phyloP scores from a whole-genome alignment of 495 filamentous ascomycete species.

The Pyrenopolyporus hunteri region DNA sequence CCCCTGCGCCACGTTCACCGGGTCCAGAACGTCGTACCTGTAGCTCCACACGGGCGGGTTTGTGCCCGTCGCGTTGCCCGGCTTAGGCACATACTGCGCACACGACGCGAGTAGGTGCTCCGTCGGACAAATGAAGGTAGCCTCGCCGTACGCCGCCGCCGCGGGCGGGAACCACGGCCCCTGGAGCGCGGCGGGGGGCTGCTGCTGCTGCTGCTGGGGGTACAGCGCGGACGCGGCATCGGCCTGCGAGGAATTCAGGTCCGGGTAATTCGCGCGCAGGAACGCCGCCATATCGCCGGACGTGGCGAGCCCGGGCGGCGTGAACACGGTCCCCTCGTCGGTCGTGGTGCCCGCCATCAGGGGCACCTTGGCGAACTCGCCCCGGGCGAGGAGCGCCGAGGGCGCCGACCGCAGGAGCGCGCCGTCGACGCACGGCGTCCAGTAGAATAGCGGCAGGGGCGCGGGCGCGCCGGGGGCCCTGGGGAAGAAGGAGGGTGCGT shows the following conservation, averaged over 20 bases:
- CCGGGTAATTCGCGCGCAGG: constrained; percentile 53
- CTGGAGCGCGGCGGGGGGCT: constrained; percentile 35
- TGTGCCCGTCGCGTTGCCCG: constrained; percentile 25
- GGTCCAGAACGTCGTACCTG: constrained; percentile 42
- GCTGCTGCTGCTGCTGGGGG: constrained; percentile 33
- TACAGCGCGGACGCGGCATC: constrained; percentile 46
- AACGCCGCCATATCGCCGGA: constrained; percentile 53
- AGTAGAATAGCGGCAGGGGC: constrained; percentile 59
- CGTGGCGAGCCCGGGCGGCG: constrained; percentile 53
- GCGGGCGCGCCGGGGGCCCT: constrained; percentile 47
- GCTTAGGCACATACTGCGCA: background rate
- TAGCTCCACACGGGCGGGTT: constrained; percentile 40
- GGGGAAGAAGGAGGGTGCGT: constrained; percentile 53
- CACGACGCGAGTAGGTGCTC: constrained; percentile 42
- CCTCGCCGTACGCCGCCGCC: constrained; percentile 63
- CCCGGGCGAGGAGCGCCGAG: constrained; percentile 37
- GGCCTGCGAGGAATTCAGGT: constrained; percentile 55
- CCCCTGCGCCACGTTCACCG: constrained; percentile 26
- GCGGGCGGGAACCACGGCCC: constrained; percentile 50
- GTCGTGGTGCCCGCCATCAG: constrained; percentile 52
- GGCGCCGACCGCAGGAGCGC: constrained; percentile 54
- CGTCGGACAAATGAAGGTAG: constrained; percentile 68
- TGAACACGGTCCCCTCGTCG: constrained; percentile 61
- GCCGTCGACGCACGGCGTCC: constrained; percentile 68
- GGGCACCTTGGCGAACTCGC: constrained; percentile 43